Base-by-base conservation (phyloP, 2,329 filamentous ascomycete species). In the Fusarium kyushuense region DNA sequence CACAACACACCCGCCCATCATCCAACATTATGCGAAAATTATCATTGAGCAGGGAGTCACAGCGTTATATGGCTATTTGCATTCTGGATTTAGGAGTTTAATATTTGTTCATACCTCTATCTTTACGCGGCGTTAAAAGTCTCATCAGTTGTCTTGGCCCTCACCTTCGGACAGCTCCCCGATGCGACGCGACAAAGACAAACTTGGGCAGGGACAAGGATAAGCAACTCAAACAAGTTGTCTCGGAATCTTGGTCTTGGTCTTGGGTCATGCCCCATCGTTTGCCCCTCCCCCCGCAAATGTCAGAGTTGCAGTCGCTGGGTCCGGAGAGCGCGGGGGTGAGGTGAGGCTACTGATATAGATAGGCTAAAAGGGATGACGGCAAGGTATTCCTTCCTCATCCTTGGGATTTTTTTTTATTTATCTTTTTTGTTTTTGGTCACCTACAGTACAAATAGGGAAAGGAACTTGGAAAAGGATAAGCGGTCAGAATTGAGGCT, bases 21-120 rank as follows among this genome's bases (percentile, higher is more conserved):
- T 52, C 52, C 54, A 54, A 60, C 45, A 42, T 38, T 38, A 58
- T 55, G 47, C 49, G 55, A 64, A 58, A 67, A 64, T 63, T 63
- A 58, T 45, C 60, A 47, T 70, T 46, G 52, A 72, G 71, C 71
- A 65, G 59, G 71, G 71, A 73, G 71, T 73, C 67, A 70, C 57
- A 74, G 71, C 71, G 71, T 74, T 70, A 59, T 65, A 59, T 59
- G 51, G 52, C 47, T 53, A 69, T 67, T 49, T 67, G 51, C 40
- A 58, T 60, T 63, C 35, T 47, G 42, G 58, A 41, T 54, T 47
- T 52, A 16, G 71, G 67, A 65, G 56, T 63, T 59, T 60, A 36
- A 43, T 29, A 52, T 59, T 64, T 70, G 54, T 59, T 54, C 63
- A 43, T 38, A 40, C 29, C 25, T 49, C n/a, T 9, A 38, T 19